A percentile compares a stretch with the other conserved stretches of the same genome.
These are phyloP conservation scores for Macaranga tanarius DNA, from an alignment of 441 rosid genomes.

Conservation along the genomic window DNA sequence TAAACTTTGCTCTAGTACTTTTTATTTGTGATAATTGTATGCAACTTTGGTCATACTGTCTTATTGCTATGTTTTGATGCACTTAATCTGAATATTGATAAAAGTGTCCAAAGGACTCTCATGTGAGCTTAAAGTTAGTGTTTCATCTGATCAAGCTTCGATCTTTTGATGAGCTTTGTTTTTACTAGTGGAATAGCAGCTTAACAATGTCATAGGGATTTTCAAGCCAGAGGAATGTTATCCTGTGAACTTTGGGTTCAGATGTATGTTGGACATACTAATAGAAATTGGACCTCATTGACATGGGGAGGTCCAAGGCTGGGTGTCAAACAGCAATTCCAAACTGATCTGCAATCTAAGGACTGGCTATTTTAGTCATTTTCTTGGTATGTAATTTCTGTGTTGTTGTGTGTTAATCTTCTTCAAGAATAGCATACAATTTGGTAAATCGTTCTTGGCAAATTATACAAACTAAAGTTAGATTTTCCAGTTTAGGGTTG, in stretches of 20 bases:
- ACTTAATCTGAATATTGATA: conserved; percentile 2
- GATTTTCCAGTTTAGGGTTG: background rate
- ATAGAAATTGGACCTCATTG: background rate
- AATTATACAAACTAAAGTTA: background rate
- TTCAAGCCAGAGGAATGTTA: background rate
- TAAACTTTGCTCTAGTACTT: background rate
- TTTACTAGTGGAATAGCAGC: background rate
- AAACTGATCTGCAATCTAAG: background rate
- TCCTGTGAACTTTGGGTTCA: background rate
- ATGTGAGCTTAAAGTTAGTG: background rate
- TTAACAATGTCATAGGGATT: background rate
- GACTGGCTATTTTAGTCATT: background rate
- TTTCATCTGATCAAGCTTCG: background rate
- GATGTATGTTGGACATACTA: background rate
- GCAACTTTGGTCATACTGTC: background rate
- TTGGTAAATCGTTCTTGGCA: background rate
- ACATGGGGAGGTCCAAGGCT: too few species aligned
- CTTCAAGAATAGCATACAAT: background rate
- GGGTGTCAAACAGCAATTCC: too few species aligned
- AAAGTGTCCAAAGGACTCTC: background rate
- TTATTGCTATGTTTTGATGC: background rate
- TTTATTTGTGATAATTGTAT: background rate
- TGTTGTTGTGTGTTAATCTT: background rate
- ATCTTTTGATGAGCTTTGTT: background rate
- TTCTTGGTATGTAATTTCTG: background rate